These are phyloP conservation scores for Epichloe hybrida DNA, from an alignment of 2,329 filamentous ascomycete genomes.

Conservation along the genomic window DNA sequence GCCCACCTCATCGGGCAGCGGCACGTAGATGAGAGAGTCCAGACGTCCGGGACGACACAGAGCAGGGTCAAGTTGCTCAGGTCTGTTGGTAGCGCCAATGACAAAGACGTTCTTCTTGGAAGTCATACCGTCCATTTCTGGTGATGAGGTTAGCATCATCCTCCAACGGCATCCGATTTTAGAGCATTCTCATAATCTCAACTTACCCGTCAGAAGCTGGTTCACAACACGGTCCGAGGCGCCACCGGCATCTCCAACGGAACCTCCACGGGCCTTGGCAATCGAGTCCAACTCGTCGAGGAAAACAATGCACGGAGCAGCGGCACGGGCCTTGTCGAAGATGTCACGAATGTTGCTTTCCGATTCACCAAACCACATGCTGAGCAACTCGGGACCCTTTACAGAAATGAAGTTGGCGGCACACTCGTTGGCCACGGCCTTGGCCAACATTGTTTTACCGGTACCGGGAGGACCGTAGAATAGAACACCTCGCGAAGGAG, in stretches of 20 bases:
- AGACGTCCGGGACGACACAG: conserved; percentile 97
- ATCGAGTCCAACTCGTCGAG: conserved; percentile 97
- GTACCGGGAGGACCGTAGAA: conserved; percentile 99
- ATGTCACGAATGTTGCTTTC: conserved; percentile 99
- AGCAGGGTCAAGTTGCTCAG: conserved; percentile 95
- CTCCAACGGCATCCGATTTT: neutral
- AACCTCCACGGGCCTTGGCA: conserved; percentile 97
- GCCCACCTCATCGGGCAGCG: conserved; percentile 81
- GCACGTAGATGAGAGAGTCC: conserved; percentile 96
- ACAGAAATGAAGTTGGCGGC: conserved; percentile 99
- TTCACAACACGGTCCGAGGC: conserved; percentile 99
- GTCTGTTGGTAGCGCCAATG: conserved; percentile 96
- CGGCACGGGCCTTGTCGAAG: conserved; percentile 97
- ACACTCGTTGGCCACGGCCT: conserved; percentile 98
- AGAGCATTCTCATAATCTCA: no score
- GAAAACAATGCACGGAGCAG: conserved; percentile 97
- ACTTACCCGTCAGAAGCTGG: conserved; percentile 89
- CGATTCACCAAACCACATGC: conserved; percentile 99
- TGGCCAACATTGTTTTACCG: conserved; percentile 98
- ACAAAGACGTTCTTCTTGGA: conserved; percentile 99
- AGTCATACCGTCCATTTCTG: conserved; percentile 99
- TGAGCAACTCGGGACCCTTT: conserved; percentile 94
- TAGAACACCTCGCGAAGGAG: conserved; percentile 91
- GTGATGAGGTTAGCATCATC: conserved; percentile 25
- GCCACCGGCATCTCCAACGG: conserved; percentile 88